These are phyloP conservation scores for Castanea crenata DNA, from an alignment of 306 rosid genomes.

Conservation along the genomic window DNA sequence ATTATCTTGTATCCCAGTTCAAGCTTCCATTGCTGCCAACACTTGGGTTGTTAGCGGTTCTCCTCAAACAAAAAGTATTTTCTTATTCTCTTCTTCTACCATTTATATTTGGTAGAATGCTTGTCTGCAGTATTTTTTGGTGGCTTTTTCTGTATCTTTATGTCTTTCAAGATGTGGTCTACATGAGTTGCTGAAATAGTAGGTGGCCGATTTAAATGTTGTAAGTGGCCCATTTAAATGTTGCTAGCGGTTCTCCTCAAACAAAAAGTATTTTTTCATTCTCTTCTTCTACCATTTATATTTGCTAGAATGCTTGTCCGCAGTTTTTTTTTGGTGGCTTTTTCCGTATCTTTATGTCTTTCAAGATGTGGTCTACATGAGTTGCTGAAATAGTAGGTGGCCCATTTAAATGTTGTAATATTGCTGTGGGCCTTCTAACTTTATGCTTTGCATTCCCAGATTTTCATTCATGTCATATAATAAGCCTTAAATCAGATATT, in stretches of 20 bases:
- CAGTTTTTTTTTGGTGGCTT: too few species aligned
- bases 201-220: too few species aligned
- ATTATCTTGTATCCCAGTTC: conserved; percentile 55
- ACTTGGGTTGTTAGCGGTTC: conserved; percentile 99
- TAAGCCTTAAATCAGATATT: background rate
- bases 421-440: background rate
- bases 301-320: background rate
- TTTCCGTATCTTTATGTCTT: background rate
- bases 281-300: background rate
- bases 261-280: conserved; percentile 65
- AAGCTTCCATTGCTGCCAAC: conserved; percentile 97
- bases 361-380: background rate
- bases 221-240: conserved; percentile 1
- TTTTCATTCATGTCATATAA: background rate
- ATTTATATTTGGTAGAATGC: background rate
- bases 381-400: background rate
- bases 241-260: conserved; percentile 93
- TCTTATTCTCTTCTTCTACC: background rate
- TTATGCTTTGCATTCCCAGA: background rate
- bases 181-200: too few species aligned
- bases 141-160: too few species aligned
- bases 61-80: conserved; percentile 89
- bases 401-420: background rate
- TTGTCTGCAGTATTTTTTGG: too few species aligned
- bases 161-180: too few species aligned